These are phyloP conservation scores for Taiwanofungus camphoratus DNA, from an alignment of 1,284 basidiomycete genomes.

Conservation along the genomic window DNA sequence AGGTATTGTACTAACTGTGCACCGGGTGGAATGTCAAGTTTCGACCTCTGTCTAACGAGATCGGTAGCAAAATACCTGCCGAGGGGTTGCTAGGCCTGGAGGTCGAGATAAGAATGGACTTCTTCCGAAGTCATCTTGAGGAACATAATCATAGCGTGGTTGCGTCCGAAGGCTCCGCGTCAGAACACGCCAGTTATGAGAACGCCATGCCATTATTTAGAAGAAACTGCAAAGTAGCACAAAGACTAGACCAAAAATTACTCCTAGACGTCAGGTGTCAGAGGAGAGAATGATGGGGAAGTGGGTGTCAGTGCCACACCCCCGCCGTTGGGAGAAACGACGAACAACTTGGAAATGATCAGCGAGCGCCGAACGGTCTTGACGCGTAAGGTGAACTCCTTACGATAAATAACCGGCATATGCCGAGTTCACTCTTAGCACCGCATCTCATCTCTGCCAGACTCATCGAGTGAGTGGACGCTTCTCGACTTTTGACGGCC, in stretches of 20 bases:
- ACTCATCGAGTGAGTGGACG: constrained; percentile 12
- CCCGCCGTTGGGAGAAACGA: constrained; percentile 1
- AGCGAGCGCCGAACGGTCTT: no score
- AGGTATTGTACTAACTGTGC: constrained; percentile 89
- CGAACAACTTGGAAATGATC: background rate
- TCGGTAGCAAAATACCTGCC: constrained; percentile 43
- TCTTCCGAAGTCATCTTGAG: constrained; percentile 24
- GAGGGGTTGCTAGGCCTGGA: constrained; percentile 58
- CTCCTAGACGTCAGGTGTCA: background rate
- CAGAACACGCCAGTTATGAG: constrained; percentile 2
- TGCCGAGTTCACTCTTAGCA: constrained; percentile 2
- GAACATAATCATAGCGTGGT: constrained; percentile 34
- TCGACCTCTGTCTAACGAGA: background rate
- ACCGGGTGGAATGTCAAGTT: background rate
- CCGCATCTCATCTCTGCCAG: background rate
- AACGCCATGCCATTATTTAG: constrained; percentile 6
- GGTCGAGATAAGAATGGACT: constrained; percentile 23
- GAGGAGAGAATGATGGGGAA: background rate
- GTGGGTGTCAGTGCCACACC: background rate
- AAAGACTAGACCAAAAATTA: constrained; percentile 1
- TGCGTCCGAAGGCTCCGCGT: constrained; percentile 36
- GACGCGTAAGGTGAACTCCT: constrained; percentile 7
- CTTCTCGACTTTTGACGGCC: constrained; percentile 6
- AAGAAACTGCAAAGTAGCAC: background rate
- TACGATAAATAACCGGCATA: background rate